These are phyloP conservation scores for Endotrypanum monterogeii DNA, from an alignment of 208 protist species.

Conservation along the genomic window DNA sequence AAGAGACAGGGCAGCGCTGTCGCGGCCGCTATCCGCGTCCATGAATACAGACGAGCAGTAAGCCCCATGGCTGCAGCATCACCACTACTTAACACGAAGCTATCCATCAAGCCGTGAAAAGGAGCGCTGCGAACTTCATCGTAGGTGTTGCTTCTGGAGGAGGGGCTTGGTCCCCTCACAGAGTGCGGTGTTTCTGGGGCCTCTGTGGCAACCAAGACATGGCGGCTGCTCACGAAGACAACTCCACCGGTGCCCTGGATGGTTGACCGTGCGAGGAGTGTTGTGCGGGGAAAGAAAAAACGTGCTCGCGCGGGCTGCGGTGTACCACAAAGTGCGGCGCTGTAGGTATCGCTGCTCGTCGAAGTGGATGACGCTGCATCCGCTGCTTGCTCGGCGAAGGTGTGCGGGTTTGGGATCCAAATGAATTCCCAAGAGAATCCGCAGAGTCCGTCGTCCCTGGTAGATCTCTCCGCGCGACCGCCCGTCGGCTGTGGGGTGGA, in stretches of 20 bases:
- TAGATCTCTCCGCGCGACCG: not conserved
- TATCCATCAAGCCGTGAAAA: constrained; percentile 13
- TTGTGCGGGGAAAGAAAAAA: constrained; percentile 18
- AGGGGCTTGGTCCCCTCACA: not conserved
- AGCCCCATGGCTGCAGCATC: not conserved
- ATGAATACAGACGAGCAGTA: not conserved
- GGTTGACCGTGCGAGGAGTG: constrained; percentile 9
- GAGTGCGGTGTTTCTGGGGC: not conserved
- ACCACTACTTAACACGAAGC: constrained; percentile 13
- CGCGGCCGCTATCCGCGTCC: constrained; percentile 11
- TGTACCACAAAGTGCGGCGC: not conserved
- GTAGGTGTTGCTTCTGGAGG: not conserved
- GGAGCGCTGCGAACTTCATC: not conserved
- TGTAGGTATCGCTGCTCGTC: not conserved
- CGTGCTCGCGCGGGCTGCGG: constrained; percentile 1
- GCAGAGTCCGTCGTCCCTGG: constrained; percentile 24
- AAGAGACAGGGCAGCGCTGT: constrained; percentile 14
- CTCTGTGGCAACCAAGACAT: constrained; percentile 51
- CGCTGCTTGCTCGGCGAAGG: not conserved
- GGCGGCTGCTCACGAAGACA: constrained; percentile 48
- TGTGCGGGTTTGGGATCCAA: constrained; percentile 18
- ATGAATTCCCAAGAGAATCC: constrained; percentile 31
- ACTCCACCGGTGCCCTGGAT: constrained; percentile 34
- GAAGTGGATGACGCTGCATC: not conserved
- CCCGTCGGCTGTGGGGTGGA: not conserved